phyloP scores from a whole-genome alignment of 2,329 filamentous ascomycete species.

The Trematosphaeria pertusa region DNA sequence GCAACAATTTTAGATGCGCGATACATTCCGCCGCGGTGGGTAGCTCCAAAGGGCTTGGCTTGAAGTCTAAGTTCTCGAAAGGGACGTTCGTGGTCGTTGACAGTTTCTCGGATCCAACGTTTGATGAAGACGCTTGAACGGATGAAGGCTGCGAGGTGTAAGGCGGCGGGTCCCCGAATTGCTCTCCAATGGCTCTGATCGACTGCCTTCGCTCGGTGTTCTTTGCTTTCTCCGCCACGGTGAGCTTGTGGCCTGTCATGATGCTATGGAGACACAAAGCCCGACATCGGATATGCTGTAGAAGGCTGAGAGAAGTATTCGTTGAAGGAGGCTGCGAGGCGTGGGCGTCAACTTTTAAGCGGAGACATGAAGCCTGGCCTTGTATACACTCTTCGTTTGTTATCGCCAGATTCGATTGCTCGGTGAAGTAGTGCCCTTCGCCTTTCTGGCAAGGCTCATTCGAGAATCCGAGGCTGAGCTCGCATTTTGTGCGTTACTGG shows the following conservation, averaged over 20 bases:
- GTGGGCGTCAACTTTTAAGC: too few species aligned
- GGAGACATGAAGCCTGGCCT: too few species aligned
- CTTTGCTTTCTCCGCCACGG: constrained; percentile 11
- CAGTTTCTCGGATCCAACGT: not conserved
- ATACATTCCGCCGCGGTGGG: constrained; percentile 66
- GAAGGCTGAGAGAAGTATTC: too few species aligned
- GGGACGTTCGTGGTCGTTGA: not conserved
- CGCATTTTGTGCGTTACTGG: too few species aligned
- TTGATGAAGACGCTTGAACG: constrained; percentile 1
- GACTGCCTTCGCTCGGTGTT: constrained; percentile 8
- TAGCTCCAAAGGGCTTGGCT: constrained; percentile 42
- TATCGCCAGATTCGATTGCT: not conserved
- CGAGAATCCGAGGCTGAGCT: not conserved
- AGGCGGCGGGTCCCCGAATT: constrained; percentile 17
- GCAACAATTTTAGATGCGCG: constrained; percentile 76
- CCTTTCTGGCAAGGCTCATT: not conserved
- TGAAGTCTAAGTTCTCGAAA: constrained; percentile 36
- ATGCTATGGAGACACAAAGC: too few species aligned
- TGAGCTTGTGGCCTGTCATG: constrained; percentile 1
- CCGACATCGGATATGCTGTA: too few species aligned
- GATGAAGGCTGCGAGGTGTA: constrained; percentile 15
- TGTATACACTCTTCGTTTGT: too few species aligned
- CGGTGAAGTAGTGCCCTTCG: not conserved
- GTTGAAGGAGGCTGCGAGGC: too few species aligned
- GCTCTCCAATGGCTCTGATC: constrained; percentile 12